Percentiles rank a stretch among this genome's conserved stretches.
Conservation (phyloP, 139 green algal genomes). For the Chlamydomonas sphaeroides region DNA sequence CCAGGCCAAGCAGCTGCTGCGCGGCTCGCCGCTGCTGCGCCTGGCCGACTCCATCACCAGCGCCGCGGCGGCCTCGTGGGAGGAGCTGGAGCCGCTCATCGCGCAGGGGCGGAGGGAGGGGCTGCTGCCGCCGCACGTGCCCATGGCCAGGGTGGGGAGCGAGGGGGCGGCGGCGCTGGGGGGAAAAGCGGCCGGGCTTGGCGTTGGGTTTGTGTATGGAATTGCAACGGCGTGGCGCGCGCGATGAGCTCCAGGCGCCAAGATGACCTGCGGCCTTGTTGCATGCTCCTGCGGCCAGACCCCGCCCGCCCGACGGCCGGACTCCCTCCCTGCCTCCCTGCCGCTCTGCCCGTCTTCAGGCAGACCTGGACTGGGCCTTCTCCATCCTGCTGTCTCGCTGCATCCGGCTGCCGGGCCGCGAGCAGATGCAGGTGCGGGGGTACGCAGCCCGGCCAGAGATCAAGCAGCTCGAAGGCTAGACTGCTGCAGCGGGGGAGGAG, state of each 20-base stretch:
- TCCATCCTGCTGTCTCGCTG: slow-evolving; percentile 76
- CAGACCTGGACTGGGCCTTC: slow-evolving; percentile 58
- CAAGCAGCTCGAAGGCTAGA: too few species aligned
- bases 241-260: too few species aligned
- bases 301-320: too few species aligned
- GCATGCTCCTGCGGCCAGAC: too few species aligned
- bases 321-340: too few species aligned
- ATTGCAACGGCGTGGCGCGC: too few species aligned
- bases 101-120: not conserved
- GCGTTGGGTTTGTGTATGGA: too few species aligned
- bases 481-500: too few species aligned
- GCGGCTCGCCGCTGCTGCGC: slow-evolving; percentile 26
- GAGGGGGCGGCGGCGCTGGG: too few species aligned
- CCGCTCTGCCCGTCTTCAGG: not conserved
- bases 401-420: slow-evolving; percentile 58
- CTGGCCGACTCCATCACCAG: slow-evolving; percentile 13
- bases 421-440: slow-evolving; percentile 7
- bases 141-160: not conserved
- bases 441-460: too few species aligned
- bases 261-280: too few species aligned
- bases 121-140: slow-evolving; percentile 9
- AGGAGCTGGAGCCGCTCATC: slow-evolving; percentile 33
- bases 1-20: slow-evolving; percentile 31
- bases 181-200: too few species aligned
- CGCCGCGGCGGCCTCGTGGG: slow-evolving; percentile 1